phyloP scores from a whole-genome alignment of 2,329 filamentous ascomycete genomes.

The Lasiodiplodia sp. region DNA sequence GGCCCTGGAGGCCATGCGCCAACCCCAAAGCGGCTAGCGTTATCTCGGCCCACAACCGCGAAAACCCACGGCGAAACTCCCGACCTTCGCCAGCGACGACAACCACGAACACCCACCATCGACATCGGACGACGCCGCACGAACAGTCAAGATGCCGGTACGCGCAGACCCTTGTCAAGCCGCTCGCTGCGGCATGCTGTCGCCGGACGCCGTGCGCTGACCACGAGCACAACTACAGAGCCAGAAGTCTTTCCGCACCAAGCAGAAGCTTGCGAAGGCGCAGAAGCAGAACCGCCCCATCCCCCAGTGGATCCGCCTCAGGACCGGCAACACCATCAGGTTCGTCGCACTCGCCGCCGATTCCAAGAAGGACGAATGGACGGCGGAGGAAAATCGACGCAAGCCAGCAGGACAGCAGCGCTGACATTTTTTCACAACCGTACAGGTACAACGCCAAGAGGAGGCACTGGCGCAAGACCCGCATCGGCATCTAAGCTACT shows the following conservation, averaged over 20 bases:
- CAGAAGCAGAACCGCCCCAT: slow-evolving; percentile 99
- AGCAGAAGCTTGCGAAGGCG: slow-evolving; percentile 99
- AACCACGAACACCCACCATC: slow-evolving; percentile 29
- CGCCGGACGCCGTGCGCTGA: slow-evolving; percentile 12
- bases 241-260: slow-evolving; percentile 99
- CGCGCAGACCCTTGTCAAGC: slow-evolving; percentile 1
- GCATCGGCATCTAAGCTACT: slow-evolving; percentile 92
- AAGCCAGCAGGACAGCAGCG: background rate
- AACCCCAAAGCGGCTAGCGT: slow-evolving; percentile 1
- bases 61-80: slow-evolving; percentile 29
- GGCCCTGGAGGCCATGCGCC: background rate
- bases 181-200: background rate
- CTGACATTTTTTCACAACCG: slow-evolving; percentile 30
- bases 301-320: slow-evolving; percentile 98
- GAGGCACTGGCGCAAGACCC: slow-evolving; percentile 99
- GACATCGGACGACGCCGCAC: slow-evolving; percentile 31
- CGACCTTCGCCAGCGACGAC: slow-evolving; percentile 26
- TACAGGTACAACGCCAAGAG: slow-evolving; percentile 99
- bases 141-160: slow-evolving; percentile 32
- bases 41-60: slow-evolving; percentile 29
- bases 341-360: slow-evolving; percentile 61
- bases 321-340: slow-evolving; percentile 99
- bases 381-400: slow-evolving; percentile 23
- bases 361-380: slow-evolving; percentile 25
- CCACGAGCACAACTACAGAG: slow-evolving; percentile 64